Conservation (phyloP, 495 filamentous ascomycete species). For the Podospora conica region DNA sequence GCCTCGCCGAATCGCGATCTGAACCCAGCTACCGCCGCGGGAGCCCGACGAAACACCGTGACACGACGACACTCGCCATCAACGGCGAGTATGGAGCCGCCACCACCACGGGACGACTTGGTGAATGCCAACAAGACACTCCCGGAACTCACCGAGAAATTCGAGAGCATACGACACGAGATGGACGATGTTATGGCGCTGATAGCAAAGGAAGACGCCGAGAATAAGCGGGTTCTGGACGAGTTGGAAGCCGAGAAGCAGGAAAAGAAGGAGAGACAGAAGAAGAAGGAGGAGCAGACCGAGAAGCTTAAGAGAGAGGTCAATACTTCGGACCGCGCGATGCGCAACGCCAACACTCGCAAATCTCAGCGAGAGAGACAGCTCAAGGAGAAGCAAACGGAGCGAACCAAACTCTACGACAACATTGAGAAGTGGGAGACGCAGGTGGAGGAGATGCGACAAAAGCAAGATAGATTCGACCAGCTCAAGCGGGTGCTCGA, state of each 20-base stretch:
- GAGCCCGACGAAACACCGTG: slow-evolving; percentile 58
- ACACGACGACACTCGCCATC: slow-evolving; percentile 74
- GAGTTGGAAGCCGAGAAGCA: slow-evolving; percentile 68
- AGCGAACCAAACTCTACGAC: slow-evolving; percentile 50
- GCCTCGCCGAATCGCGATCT: slow-evolving; percentile 58
- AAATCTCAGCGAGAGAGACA: slow-evolving; percentile 74
- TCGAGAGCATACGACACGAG: slow-evolving; percentile 66
- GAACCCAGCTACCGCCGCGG: slow-evolving; percentile 46
- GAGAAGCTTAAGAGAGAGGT: slow-evolving; percentile 76
- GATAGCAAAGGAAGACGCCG: slow-evolving; percentile 58
- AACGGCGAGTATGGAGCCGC: slow-evolving; percentile 53
- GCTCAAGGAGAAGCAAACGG: slow-evolving; percentile 66
- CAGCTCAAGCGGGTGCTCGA: slow-evolving; percentile 39
- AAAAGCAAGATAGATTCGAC: slow-evolving; percentile 36
- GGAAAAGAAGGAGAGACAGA: slow-evolving; percentile 63
- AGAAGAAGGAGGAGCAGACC: slow-evolving; percentile 81
- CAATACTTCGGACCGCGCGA: slow-evolving; percentile 70
- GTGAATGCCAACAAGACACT: slow-evolving; percentile 39
- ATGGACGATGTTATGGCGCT: slow-evolving; percentile 52
- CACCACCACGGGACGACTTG: slow-evolving; percentile 37
- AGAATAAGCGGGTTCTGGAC: slow-evolving; percentile 61
- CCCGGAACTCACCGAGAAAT: slow-evolving; percentile 58
- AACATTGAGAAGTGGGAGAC: slow-evolving; percentile 52
- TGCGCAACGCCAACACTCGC: slow-evolving; percentile 74
- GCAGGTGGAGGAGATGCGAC: slow-evolving; percentile 44